phyloP scores from a whole-genome alignment of 2,329 filamentous ascomycete species.

The Ustilaginoidea virens region DNA sequence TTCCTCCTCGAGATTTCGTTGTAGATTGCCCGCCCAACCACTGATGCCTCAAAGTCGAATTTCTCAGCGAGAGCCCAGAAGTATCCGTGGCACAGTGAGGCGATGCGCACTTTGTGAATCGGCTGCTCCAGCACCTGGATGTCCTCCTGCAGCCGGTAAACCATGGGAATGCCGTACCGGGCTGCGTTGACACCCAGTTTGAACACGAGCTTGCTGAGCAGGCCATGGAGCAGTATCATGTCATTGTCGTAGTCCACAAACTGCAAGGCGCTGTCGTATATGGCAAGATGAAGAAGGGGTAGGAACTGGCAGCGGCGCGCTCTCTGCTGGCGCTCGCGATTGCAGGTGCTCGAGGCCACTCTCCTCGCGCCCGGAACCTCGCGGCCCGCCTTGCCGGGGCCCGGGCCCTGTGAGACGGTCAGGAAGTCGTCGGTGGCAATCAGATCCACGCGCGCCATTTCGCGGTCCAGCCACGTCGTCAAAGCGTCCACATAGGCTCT shows the following conservation, averaged over 20 bases:
- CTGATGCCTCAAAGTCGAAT: constrained; percentile 59
- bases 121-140: constrained; percentile 52
- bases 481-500: constrained; percentile 76
- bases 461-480: constrained; percentile 69
- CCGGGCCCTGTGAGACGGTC: too few relatives aligned
- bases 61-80: constrained; percentile 66
- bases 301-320: constrained; percentile 55
- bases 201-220: constrained; percentile 59
- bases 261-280: constrained; percentile 80
- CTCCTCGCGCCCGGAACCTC: constrained; percentile 37
- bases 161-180: constrained; percentile 71
- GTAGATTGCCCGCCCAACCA: constrained; percentile 54
- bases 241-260: constrained; percentile 58
- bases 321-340: constrained; percentile 37
- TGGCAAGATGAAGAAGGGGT: constrained; percentile 64
- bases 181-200: constrained; percentile 72
- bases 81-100: constrained; percentile 78
- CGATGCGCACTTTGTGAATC: constrained; percentile 60
- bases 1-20: constrained; percentile 63
- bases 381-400: constrained; percentile 24
- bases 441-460: constrained; percentile 54
- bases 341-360: constrained; percentile 52
- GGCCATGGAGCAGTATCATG: constrained; percentile 59
- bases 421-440: constrained; percentile 41
- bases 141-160: constrained; percentile 76